These are phyloP conservation scores for Naumovozyma baii DNA, from an alignment of 805 yeast species.

Conservation along the genomic window DNA sequence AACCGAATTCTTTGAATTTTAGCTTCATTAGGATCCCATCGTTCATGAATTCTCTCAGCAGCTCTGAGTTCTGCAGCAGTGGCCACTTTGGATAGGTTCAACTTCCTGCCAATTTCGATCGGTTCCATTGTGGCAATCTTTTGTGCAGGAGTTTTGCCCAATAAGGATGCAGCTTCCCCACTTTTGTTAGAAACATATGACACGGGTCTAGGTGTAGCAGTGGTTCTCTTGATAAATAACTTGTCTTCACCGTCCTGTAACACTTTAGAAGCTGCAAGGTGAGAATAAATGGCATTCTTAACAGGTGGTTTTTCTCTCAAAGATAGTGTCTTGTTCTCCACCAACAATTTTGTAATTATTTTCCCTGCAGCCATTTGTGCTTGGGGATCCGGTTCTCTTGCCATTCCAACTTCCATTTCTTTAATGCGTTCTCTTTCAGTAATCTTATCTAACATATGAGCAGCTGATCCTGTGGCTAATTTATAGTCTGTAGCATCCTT, in stretches of 20 bases:
- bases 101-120: constrained; percentile 7
- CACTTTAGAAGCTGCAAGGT: neutral
- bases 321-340: neutral
- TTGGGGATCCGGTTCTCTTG: neutral
- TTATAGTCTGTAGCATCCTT: constrained; percentile 54
- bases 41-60: constrained; percentile 16
- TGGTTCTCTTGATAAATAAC: neutral
- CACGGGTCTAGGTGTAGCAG: neutral
- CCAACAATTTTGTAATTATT: neutral
- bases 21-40: constrained; percentile 8
- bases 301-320: too few relatives aligned
- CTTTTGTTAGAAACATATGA: neutral
- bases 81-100: constrained; percentile 24
- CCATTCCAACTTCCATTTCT: neutral
- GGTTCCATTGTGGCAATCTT: neutral
- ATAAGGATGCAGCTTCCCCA: neutral
- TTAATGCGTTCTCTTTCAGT: neutral
- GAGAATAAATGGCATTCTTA: neutral
- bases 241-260: neutral
- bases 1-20: neutral
- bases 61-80: constrained; percentile 25
- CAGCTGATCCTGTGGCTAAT: constrained; percentile 64
- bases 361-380: neutral
- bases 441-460: constrained; percentile 20
- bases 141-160: neutral